Percentiles rank a stretch among this genome's conserved stretches.
Evolutionary conservation across 1,284 basidiomycete genomes (phyloP).

Genomic region (Lignosus rhinocerotis): DNA sequence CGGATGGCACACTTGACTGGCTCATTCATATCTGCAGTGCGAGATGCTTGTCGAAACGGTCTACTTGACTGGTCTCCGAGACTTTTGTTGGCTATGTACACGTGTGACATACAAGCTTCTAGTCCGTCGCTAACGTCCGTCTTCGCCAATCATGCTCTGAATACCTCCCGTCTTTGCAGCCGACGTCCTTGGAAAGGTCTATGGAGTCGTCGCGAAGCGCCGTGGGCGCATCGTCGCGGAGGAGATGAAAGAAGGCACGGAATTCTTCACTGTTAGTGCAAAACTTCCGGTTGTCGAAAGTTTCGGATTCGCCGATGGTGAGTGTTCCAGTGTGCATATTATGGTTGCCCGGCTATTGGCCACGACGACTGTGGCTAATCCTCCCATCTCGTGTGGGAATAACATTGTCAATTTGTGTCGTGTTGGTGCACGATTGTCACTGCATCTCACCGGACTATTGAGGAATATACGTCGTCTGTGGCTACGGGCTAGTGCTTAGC

Average conservation of each 20-base stretch:
- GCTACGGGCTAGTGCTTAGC: neutral
- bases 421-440: neutral
- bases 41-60: constrained; percentile 87
- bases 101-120: constrained; percentile 97
- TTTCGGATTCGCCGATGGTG: constrained; percentile 97
- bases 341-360: no score
- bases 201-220: constrained; percentile 90
- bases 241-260: constrained; percentile 98
- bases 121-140: constrained; percentile 54
- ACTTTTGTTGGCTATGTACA: constrained; percentile 97
- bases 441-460: no score
- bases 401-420: neutral
- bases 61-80: constrained; percentile 97
- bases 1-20: constrained; percentile 73
- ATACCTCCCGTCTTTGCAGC: constrained; percentile 46
- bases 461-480: no score
- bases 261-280: constrained; percentile 91
- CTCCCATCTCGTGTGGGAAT: neutral
- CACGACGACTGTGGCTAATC: neutral
- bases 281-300: constrained; percentile 95
- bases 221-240: constrained; percentile 92
- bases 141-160: neutral
- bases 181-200: constrained; percentile 97
- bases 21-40: constrained; percentile 85
- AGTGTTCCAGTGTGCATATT: no score